Evolutionary conservation across 345 rosid species (phyloP).

Genomic region (Eucalyptus erythrocorys): DNA sequence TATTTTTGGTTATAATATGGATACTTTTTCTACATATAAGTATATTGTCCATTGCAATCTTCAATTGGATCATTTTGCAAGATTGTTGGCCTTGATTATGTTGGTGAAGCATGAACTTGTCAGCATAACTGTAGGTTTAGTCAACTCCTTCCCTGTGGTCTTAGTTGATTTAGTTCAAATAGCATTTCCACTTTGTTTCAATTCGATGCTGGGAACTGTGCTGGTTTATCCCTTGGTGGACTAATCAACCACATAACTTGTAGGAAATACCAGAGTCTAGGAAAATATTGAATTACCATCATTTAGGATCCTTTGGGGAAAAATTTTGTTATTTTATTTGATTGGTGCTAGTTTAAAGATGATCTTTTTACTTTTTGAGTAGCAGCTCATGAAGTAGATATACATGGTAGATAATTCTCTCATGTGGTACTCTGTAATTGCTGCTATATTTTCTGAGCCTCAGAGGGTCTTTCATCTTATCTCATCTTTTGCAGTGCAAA

Average conservation of each 20-base stretch:
- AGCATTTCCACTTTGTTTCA: background rate
- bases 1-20: background rate
- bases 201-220: background rate
- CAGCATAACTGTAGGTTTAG: background rate
- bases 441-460: background rate
- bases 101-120: background rate
- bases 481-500: constrained; percentile 51
- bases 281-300: background rate
- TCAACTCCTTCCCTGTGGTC: background rate
- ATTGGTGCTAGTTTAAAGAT: background rate
- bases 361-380: background rate
- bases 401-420: background rate
- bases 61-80: background rate
- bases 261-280: background rate
- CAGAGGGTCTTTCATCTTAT: background rate
- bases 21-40: background rate
- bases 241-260: background rate
- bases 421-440: background rate
- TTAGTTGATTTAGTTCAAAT: background rate
- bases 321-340: background rate
- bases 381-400: background rate
- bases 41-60: background rate
- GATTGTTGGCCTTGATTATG: background rate
- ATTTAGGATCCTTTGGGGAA: background rate
- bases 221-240: background rate